Conservation (phyloP, 352 stramenopile genomes). For the Thraustotheca clavata region DNA sequence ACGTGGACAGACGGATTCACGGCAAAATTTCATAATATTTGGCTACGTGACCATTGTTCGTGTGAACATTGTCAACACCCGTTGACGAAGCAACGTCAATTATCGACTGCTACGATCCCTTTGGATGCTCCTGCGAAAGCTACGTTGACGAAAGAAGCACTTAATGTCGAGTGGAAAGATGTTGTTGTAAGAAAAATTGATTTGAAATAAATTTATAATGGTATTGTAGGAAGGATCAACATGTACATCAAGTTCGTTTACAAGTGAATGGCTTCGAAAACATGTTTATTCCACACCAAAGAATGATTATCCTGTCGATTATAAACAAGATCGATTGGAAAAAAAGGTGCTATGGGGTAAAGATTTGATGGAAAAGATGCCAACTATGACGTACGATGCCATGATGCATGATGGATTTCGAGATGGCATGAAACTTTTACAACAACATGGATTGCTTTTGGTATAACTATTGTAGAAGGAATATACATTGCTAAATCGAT, state of each 20-base stretch:
- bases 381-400: conserved; percentile 34
- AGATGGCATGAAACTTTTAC: conserved; percentile 49
- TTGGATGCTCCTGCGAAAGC: conserved; percentile 27
- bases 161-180: conserved; percentile 53
- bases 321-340: conserved; percentile 44
- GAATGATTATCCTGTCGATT: conserved; percentile 38
- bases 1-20: conserved; percentile 69
- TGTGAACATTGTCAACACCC: conserved; percentile 58
- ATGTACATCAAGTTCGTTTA: conserved; percentile 55
- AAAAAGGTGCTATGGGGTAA: conserved; percentile 48
- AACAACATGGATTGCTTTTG: conserved; percentile 60
- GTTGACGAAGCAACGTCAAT: conserved; percentile 59
- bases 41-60: conserved; percentile 76
- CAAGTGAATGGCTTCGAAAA: conserved; percentile 61
- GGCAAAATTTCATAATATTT: conserved; percentile 78
- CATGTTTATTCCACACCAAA: conserved; percentile 49
- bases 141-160: conserved; percentile 26
- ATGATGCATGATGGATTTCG: conserved; percentile 32
- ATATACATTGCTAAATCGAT: neutral
- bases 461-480: conserved; percentile 6
- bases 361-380: conserved; percentile 30
- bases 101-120: conserved; percentile 72
- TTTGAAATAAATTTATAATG: neutral
- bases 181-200: conserved; percentile 31
- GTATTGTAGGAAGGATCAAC: conserved; percentile 33